phyloP scores from a whole-genome alignment of 352 stramenopile genomes.

The Pythium vanterpoolii region DNA sequence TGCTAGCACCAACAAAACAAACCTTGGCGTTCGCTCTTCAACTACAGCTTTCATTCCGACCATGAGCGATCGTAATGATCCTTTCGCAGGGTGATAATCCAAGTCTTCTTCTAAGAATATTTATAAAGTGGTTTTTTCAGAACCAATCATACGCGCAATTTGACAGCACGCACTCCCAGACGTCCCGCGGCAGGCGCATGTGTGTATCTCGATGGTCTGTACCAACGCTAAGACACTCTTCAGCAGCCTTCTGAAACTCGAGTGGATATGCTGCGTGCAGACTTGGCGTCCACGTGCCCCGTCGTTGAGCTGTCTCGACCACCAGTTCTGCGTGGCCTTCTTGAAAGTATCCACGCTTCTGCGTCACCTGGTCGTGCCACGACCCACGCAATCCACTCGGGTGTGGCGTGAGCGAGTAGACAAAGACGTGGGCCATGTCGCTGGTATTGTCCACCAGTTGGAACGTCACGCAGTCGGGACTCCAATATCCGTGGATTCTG shows the following conservation, averaged over 20 bases:
- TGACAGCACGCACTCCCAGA: constrained; percentile 10
- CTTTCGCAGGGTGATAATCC: too few relatives aligned
- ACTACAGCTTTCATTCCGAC: too few relatives aligned
- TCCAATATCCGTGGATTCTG: constrained; percentile 40
- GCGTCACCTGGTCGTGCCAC: constrained; percentile 11
- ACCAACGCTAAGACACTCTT: constrained; percentile 4
- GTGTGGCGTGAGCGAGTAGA: constrained; percentile 15
- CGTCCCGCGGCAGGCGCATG: constrained; percentile 1
- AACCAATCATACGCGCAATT: constrained; percentile 21
- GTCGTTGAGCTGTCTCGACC: neutral
- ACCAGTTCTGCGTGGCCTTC: constrained; percentile 15
- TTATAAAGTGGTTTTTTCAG: neutral
- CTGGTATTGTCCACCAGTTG: constrained; percentile 11
- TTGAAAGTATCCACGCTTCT: constrained; percentile 17
- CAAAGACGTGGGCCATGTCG: constrained; percentile 4
- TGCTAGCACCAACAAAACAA: too few relatives aligned
- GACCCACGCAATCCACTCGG: constrained; percentile 13
- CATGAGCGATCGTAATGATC: too few relatives aligned
- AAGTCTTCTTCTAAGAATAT: too few relatives aligned
- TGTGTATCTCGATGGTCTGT: neutral
- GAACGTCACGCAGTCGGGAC: constrained; percentile 13
- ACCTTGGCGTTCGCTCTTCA: too few relatives aligned
- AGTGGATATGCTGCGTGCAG: constrained; percentile 2
- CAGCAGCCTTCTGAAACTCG: constrained; percentile 11
- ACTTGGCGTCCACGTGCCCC: neutral